Base-by-base conservation (phyloP, 2,329 filamentous ascomycete genomes). In the Sclerotinia spermophila region DNA sequence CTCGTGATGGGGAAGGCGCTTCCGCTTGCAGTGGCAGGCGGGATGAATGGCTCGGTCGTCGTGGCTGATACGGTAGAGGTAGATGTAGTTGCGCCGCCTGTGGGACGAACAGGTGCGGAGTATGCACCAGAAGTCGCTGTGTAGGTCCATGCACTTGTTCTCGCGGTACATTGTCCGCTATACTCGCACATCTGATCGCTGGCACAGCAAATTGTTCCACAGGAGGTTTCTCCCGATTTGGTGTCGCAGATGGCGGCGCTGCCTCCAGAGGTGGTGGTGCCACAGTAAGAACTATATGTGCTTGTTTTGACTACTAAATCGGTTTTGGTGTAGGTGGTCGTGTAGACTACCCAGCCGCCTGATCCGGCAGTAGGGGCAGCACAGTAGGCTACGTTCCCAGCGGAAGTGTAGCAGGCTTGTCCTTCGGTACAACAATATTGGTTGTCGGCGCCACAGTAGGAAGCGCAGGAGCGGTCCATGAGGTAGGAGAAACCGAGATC, bases 161-260 rank as follows among this genome's bases (percentile, higher is more conserved):
- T 72, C 38, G 72, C 72, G 3, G 73, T 74, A 58, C 77, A 78
- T 27, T 73, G 70, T 17, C 72, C 73, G 2, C 72, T 69, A 35
- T 64, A 44, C 17, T 84, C 85, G 79, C 92, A 94, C 77, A 89
- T 90, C 80, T 92, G 90, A 81, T 86, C 87, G 72, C 82, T 86
- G 35, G 87, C 86, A 80, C 92, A 95, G 84, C 92, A 94, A 71
- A 90, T 89, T 67, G 79, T 78, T 44, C 91, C 91, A 78, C 92
- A 94, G 5, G 86, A 83, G 11, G 85, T 85, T 80, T 92, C 82
- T 69, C 86, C 84, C 5, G 82, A 79, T n/a, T 75, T 77, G 1
- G 87, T 86, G 1, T 83, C 79, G 78, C 88, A 90, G 73, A 81
- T 83, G 2, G 82, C 82, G 30, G 81, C 79, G 7, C 84, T 62